phyloP scores from a whole-genome alignment of 495 filamentous ascomycete genomes.

The Talaromyces nanjingensis region DNA sequence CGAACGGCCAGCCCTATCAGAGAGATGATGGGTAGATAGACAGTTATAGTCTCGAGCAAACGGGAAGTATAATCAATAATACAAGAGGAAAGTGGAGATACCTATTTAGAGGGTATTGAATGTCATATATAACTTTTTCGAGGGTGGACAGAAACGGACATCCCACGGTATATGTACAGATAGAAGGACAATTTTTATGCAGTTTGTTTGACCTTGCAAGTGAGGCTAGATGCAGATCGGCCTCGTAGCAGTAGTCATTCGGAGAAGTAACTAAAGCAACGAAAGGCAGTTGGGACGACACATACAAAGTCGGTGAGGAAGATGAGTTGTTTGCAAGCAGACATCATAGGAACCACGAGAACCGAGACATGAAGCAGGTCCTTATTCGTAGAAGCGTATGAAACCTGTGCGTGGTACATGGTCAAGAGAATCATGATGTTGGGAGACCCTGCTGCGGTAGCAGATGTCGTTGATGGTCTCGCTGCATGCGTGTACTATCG shows the following conservation, averaged over 20 bases:
- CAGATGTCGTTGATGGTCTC: background rate
- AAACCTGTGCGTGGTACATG: background rate
- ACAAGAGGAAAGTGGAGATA: background rate
- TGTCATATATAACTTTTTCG: background rate
- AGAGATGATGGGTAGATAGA: background rate
- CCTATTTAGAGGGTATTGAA: background rate
- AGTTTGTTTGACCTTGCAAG: background rate
- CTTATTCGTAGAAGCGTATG: background rate
- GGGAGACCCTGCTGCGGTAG: background rate
- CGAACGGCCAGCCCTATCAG: background rate
- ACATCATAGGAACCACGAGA: slow-evolving; percentile 1
- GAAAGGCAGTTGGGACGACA: background rate
- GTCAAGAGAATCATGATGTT: background rate
- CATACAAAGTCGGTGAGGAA: background rate
- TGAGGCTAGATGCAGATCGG: slow-evolving; percentile 6
- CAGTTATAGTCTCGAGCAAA: background rate
- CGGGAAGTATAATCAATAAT: background rate
- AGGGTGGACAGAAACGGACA: background rate
- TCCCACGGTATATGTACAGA: background rate
- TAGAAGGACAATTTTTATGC: background rate
- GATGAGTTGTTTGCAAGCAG: background rate
- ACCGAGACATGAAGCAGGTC: background rate
- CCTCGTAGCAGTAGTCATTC: background rate
- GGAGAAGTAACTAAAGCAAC: background rate
- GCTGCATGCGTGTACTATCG: background rate